Evolutionary conservation across 2,329 filamentous ascomycete species (phyloP).

Genomic region (Pseudogymnoascus sp.): DNA sequence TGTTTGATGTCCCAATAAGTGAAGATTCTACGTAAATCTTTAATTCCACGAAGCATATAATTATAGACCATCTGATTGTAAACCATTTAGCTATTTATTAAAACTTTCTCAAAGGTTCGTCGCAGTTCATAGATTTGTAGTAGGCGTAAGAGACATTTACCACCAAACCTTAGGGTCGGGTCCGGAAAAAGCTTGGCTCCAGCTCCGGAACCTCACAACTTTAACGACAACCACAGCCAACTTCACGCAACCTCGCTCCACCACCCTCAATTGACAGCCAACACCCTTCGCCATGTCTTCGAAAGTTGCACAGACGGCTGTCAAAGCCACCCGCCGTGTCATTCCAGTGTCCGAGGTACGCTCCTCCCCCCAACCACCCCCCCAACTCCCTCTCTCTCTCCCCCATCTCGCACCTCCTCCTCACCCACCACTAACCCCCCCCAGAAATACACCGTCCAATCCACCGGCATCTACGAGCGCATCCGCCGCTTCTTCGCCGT

Average conservation of each 20-base stretch:
- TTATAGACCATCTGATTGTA: neutral
- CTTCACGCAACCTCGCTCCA: neutral
- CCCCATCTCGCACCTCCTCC: conserved; percentile 12
- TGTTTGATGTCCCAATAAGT: neutral
- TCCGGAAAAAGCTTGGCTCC: conserved; percentile 3
- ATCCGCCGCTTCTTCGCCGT: conserved; percentile 73
- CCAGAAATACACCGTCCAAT: conserved; percentile 95
- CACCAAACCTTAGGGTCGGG: neutral
- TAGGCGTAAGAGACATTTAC: neutral
- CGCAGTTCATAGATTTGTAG: neutral
- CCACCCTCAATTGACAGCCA: neutral
- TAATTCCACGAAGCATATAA: neutral
- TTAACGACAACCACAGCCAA: neutral
- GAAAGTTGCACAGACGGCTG: conserved; percentile 47
- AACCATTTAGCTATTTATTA: neutral
- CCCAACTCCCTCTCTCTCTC: conserved; percentile 14
- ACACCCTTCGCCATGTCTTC: conserved; percentile 37
- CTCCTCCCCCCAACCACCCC: conserved; percentile 18
- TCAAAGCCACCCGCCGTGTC: conserved; percentile 48
- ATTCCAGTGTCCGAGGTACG: conserved; percentile 54
- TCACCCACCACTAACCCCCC: conserved; percentile 19
- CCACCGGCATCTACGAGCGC: conserved; percentile 77
- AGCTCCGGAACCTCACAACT: conserved; percentile 1
- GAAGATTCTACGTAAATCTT: neutral
- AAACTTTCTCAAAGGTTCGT: neutral